phyloP scores from a whole-genome alignment of 805 yeast genomes.

The Candida andamanensis region DNA sequence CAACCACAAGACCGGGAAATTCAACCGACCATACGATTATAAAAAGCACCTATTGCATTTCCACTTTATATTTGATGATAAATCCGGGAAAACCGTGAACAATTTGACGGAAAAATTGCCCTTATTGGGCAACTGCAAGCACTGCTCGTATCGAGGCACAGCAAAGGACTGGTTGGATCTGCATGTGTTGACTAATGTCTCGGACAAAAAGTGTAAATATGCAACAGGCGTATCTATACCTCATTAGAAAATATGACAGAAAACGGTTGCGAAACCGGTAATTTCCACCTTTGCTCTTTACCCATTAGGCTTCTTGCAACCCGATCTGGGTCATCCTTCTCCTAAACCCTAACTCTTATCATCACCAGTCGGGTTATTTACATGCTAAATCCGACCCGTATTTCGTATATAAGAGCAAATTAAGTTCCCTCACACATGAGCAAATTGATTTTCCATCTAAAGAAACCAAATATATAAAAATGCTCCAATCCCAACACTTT shows the following conservation, averaged over 20 bases:
- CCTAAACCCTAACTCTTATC: no score
- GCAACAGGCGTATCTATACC: constrained; percentile 9
- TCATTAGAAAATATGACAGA: no score
- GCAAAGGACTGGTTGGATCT: constrained; percentile 54
- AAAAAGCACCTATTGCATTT: constrained; percentile 40
- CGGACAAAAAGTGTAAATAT: constrained; percentile 17
- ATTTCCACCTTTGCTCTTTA: no score
- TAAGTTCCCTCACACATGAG: constrained; percentile 6
- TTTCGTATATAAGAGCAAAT: no score
- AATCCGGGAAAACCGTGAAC: constrained; percentile 33
- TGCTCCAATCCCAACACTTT: neutral
- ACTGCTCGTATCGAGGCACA: constrained; percentile 45
- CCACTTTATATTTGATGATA: constrained; percentile 40
- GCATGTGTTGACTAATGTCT: constrained; percentile 42
- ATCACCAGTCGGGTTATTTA: no score
- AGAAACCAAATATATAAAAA: constrained; percentile 3
- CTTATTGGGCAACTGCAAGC: constrained; percentile 30
- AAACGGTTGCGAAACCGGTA: no score
- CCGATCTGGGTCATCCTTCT: no score
- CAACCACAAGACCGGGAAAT: constrained; percentile 38
- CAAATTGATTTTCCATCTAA: constrained; percentile 8
- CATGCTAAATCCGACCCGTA: no score
- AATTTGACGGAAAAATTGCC: constrained; percentile 39
- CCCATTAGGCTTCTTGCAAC: no score
- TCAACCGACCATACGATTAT: constrained; percentile 43